Percentiles rank a stretch among this genome's conserved stretches.
These are phyloP conservation scores for Colletotrichum tamarilloi DNA, from an alignment of 2,329 filamentous ascomycete species.

Conservation along the genomic window DNA sequence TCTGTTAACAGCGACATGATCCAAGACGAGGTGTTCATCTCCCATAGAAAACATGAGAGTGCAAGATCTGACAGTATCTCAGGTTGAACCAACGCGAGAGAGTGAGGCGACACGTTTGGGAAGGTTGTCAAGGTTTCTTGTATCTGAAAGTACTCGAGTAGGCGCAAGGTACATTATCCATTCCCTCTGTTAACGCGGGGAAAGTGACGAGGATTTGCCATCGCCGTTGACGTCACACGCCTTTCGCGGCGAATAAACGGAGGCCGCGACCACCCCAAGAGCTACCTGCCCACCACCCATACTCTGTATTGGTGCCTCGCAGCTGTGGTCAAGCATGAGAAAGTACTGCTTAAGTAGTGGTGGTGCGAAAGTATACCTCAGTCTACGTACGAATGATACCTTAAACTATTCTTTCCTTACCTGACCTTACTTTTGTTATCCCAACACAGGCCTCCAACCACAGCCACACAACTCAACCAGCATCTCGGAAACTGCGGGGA, in stretches of 20 bases:
- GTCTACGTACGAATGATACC: no score
- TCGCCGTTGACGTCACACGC: slow-evolving; percentile 28
- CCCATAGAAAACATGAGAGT: not conserved
- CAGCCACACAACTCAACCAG: not conserved
- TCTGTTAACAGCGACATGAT: not conserved
- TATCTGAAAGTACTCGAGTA: not conserved
- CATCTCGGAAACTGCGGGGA: not conserved
- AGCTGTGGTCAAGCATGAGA: no score
- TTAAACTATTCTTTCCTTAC: not conserved
- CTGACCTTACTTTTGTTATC: not conserved
- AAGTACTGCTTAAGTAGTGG: no score
- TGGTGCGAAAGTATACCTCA: no score
- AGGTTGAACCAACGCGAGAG: not conserved
- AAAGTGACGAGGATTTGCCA: slow-evolving; percentile 20
- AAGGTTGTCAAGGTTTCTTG: not conserved
- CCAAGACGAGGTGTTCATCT: not conserved
- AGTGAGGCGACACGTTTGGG: not conserved
- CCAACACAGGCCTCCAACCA: not conserved
- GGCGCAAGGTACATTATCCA: not conserved
- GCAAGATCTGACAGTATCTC: not conserved
- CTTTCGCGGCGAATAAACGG: not conserved
- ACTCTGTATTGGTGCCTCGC: not conserved
- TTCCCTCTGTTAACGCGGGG: not conserved
- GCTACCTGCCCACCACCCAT: not conserved
- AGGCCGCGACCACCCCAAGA: not conserved